Evolutionary conservation across 2,329 filamentous ascomycete species (phyloP).

Genomic region (Microdochium nivale): DNA sequence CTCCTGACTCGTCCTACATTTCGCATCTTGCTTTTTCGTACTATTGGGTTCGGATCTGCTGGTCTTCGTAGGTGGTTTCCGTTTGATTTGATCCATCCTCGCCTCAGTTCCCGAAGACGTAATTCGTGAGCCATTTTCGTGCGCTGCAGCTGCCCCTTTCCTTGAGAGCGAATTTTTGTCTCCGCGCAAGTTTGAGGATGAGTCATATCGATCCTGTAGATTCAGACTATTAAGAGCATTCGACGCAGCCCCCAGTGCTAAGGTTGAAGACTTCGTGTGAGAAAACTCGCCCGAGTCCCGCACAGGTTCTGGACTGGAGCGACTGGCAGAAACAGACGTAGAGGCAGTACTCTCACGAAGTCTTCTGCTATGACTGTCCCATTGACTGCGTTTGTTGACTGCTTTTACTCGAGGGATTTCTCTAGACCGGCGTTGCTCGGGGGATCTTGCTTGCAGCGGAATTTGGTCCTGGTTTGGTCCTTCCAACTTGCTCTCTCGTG

Average conservation of each 20-base stretch:
- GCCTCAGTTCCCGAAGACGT: constrained; percentile 5
- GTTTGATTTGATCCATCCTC: constrained; percentile 8
- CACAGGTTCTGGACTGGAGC: constrained; percentile 15
- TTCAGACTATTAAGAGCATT: constrained; percentile 37
- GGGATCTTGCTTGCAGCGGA: constrained; percentile 2
- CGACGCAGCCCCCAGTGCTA: constrained; percentile 48
- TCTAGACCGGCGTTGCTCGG: constrained; percentile 19
- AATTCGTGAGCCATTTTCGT: constrained; percentile 3
- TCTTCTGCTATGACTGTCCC: constrained; percentile 47
- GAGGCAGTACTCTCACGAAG: constrained; percentile 26
- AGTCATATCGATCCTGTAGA: constrained; percentile 17
- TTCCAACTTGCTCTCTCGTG: constrained; percentile 22
- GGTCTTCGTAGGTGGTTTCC: constrained; percentile 6
- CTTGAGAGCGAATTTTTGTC: constrained; percentile 9
- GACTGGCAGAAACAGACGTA: constrained; percentile 15
- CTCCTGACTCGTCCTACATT: constrained; percentile 6
- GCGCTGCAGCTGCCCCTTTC: constrained; percentile 6
- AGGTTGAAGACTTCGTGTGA: constrained; percentile 29
- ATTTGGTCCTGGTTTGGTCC: not conserved
- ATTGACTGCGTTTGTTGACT: constrained; percentile 28
- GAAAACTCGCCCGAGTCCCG: constrained; percentile 32
- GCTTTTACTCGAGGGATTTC: constrained; percentile 19
- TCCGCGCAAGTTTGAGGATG: constrained; percentile 7
- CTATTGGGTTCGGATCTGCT: constrained; percentile 12
- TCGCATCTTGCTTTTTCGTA: constrained; percentile 11